Evolutionary conservation across 2,329 filamentous ascomycete genomes (phyloP).

Genomic region (Elsinoe arachidis): DNA sequence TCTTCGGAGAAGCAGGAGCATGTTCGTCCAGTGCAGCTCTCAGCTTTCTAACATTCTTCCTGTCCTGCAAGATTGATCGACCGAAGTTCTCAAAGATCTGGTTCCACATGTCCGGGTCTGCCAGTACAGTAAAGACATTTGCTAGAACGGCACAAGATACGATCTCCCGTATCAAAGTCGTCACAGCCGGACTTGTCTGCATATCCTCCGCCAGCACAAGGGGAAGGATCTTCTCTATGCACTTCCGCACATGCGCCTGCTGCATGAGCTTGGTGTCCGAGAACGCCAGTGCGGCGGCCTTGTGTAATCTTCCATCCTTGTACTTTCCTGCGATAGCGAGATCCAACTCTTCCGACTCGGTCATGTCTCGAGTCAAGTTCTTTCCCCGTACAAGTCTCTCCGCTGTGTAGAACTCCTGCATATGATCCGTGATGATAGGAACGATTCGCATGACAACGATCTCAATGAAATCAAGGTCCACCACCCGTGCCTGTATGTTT

Average conservation of each 20-base stretch:
- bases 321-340: conserved; percentile 94
- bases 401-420: conserved; percentile 84
- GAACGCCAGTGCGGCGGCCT: conserved; percentile 72
- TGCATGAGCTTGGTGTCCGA: conserved; percentile 77
- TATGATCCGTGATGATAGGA: conserved; percentile 78
- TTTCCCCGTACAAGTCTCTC: conserved; percentile 79
- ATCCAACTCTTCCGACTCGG: conserved; percentile 93
- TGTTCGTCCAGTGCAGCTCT: conserved; percentile 90
- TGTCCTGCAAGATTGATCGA: conserved; percentile 71
- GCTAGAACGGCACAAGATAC: conserved; percentile 85
- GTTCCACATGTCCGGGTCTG: conserved; percentile 96
- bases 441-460: conserved; percentile 72
- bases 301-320: conserved; percentile 76
- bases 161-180: conserved; percentile 75
- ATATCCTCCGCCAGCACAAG: conserved; percentile 64
- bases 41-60: conserved; percentile 87
- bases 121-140: conserved; percentile 68
- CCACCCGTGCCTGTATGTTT: conserved; percentile 62
- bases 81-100: conserved; percentile 83
- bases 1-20: conserved; percentile 67
- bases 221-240: conserved; percentile 65
- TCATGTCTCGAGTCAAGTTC: conserved; percentile 80
- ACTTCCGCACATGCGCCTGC: conserved; percentile 75
- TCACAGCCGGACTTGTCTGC: conserved; percentile 71
- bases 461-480: conserved; percentile 74